A percentile compares a stretch with the other conserved stretches of the same genome.
Evolutionary conservation across 1,284 basidiomycete species (phyloP).

Genomic region (Irpex sp.): DNA sequence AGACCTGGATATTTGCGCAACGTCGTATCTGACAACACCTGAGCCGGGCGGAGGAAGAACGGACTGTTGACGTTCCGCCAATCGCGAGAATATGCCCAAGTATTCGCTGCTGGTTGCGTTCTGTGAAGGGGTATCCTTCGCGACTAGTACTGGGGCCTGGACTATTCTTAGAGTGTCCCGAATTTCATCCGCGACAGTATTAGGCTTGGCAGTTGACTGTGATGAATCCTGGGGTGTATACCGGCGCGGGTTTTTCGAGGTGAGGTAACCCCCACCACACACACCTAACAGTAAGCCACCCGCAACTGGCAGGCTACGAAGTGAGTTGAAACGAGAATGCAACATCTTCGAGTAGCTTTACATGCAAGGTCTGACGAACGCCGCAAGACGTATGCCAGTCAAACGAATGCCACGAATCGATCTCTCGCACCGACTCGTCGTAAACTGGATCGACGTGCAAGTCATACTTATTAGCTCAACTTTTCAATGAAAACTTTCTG

Average conservation of each 20-base stretch:
- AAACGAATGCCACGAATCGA: background rate
- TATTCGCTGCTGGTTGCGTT: background rate
- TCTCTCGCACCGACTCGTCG: too few species aligned
- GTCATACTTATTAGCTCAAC: background rate
- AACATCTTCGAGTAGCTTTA: background rate
- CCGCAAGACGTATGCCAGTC: background rate
- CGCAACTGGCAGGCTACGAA: background rate
- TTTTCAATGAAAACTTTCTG: background rate
- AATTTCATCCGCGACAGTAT: background rate
- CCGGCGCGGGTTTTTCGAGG: background rate
- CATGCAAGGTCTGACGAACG: background rate
- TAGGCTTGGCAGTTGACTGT: background rate
- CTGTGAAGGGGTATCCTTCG: background rate
- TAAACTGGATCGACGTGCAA: background rate
- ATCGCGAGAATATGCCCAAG: constrained; percentile 11
- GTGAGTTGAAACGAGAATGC: background rate
- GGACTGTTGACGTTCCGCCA: constrained; percentile 15
- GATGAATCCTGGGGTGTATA: background rate
- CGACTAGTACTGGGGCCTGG: background rate
- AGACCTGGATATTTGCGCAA: constrained; percentile 22
- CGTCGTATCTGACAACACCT: constrained; percentile 23
- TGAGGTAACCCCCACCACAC: background rate
- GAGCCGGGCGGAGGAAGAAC: constrained; percentile 8
- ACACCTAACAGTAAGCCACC: background rate
- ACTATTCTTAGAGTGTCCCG: background rate